phyloP scores from a whole-genome alignment of 2,329 filamentous ascomycete species.

The Escovopsis weberi region DNA sequence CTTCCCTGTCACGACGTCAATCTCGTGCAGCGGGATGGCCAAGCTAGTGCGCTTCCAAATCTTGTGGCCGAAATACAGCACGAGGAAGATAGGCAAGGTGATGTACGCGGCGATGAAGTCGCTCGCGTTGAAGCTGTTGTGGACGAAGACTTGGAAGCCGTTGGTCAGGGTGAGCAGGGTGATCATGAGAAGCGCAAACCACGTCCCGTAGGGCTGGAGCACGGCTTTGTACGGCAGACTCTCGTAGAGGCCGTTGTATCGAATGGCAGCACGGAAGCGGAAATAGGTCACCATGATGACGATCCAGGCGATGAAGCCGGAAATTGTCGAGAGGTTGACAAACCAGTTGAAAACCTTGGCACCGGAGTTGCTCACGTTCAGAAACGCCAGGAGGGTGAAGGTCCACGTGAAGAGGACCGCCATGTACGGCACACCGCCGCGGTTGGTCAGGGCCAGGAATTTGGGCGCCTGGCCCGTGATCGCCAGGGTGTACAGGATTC shows the following conservation, averaged over 20 bases:
- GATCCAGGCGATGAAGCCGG: constrained; percentile 46
- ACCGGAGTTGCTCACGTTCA: constrained; percentile 50
- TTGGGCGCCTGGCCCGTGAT: constrained; percentile 50
- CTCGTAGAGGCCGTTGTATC: constrained; percentile 33
- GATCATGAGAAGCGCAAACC: constrained; percentile 41
- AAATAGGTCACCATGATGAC: constrained; percentile 44
- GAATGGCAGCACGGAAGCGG: constrained; percentile 43
- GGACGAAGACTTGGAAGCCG: constrained; percentile 62
- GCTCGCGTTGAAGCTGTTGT: constrained; percentile 44
- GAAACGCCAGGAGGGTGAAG: constrained; percentile 53
- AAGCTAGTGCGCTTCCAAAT: constrained; percentile 29
- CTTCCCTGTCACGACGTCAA: constrained; percentile 44
- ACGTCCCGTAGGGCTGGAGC: constrained; percentile 50
- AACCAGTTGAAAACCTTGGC: constrained; percentile 57
- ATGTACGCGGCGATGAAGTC: constrained; percentile 54
- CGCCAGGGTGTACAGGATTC: constrained; percentile 55
- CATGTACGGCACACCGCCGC: constrained; percentile 44
- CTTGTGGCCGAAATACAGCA: constrained; percentile 49
- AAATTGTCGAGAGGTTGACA: constrained; percentile 52
- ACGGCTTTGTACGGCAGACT: constrained; percentile 37
- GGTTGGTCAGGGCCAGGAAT: constrained; percentile 44
- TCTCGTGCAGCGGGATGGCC: constrained; percentile 28
- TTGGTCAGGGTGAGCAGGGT: constrained; percentile 54
- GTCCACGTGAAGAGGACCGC: constrained; percentile 39
- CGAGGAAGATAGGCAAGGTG: constrained; percentile 45